Base-by-base conservation (phyloP, 1,284 basidiomycete species). In the Heterobasidion occidentale region DNA sequence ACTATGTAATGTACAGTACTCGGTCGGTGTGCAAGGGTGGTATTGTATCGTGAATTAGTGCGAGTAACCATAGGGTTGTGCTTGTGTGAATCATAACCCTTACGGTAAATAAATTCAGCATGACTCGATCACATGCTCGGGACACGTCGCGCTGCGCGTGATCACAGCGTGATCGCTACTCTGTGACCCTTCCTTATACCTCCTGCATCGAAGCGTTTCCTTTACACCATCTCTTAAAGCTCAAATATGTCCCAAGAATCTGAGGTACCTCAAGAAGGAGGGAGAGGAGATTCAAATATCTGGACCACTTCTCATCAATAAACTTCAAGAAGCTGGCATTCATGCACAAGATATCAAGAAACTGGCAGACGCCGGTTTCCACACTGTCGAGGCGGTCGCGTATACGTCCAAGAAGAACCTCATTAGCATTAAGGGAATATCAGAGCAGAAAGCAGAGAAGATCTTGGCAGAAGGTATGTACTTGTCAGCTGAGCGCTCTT, bases 361-460 rank as follows among this genome's bases (percentile, higher is more conserved):
- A 71, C 86, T 99, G 36, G 75, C 84, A n/a, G 94, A 97, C 58
- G 90, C 91, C 15, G 97, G 97, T 7, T 83, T 91, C 59, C 85
- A 98, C 70, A 99, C 97, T 1, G 85, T 99, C 60, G 96, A 99
- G 72, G 85, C 93, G 14, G 91, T 99, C 53, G 96, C 94, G 15
- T 99, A 96, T 70, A 98, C 96, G 1, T 94, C 97, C 8, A 98
- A 98, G 80, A 99, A 99, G 76, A 78, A 80, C 49, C 76, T 99
- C 38, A 82, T 93, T 59, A 82, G 84, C 5, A 95, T 99, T 68
- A 99, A 98, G 73, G 97, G 97, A 17, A 98, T 99, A 60, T 97
- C 94, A 36, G 97, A 99, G 66, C 84, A 90, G 64, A 99, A 99
- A 70, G 97, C 96, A 2, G 97, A 99, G 71, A 98, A 96, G 77